Conservation (phyloP, 2,329 filamentous ascomycete genomes). For the Fusarium mundagurra region DNA sequence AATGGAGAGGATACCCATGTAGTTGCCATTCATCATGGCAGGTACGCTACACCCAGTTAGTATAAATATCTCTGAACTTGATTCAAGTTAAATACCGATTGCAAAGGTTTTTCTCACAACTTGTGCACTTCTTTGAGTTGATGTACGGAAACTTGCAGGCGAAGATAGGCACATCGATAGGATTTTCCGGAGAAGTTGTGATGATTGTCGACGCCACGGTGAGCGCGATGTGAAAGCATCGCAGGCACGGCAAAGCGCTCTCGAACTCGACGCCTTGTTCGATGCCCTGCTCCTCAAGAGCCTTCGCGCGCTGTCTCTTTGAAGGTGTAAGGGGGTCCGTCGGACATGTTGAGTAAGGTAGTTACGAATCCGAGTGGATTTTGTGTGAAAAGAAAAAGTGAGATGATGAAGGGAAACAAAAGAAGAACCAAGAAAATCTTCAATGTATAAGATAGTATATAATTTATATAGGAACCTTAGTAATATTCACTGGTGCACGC, state of each 20-base stretch:
- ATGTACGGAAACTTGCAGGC: neutral
- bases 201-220: neutral
- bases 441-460: neutral
- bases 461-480: neutral
- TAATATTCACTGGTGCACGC: too few relatives aligned
- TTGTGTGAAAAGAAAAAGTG: neutral
- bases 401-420: neutral
- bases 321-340: neutral
- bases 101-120: accelerated
- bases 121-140: neutral
- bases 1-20: neutral
- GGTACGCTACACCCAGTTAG: neutral
- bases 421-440: neutral
- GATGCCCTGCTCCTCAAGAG: neutral
- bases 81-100: neutral
- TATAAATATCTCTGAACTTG: neutral
- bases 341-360: neutral
- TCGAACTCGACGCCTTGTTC: accelerated
- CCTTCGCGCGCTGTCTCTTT: neutral
- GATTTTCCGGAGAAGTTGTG: accelerated
- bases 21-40: neutral
- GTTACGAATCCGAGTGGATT: neutral
- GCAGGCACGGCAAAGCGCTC: neutral
- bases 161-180: neutral
- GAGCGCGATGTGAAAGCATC: neutral